Evolutionary conservation across 495 filamentous ascomycete species (phyloP).

Genomic region (Aspergillus baeticus): DNA sequence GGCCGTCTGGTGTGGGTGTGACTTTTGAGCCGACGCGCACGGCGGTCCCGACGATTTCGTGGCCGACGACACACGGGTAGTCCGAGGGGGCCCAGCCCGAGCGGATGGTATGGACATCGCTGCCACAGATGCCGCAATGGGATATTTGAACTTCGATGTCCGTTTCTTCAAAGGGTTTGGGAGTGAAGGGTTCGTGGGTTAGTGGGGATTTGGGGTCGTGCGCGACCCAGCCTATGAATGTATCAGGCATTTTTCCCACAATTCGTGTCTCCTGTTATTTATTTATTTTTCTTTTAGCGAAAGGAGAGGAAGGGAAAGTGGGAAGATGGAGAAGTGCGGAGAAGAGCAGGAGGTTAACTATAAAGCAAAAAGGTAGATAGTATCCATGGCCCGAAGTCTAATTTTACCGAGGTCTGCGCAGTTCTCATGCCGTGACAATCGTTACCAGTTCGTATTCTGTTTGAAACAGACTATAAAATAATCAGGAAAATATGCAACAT

Average conservation of each 20-base stretch:
- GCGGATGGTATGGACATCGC: constrained; percentile 72
- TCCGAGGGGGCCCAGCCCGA: constrained; percentile 69
- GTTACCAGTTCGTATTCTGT: neutral
- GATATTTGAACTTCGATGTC: constrained; percentile 65
- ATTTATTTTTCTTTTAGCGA: too few species aligned
- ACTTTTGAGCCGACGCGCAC: constrained; percentile 43
- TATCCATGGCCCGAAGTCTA: neutral
- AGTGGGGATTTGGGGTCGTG: constrained; percentile 68
- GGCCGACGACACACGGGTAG: constrained; percentile 76
- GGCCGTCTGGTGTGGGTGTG: neutral
- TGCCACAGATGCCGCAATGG: constrained; percentile 84
- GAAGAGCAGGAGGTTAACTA: neutral
- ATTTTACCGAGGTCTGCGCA: constrained; percentile 5
- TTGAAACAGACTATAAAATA: constrained; percentile 6
- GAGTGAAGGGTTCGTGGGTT: constrained; percentile 66
- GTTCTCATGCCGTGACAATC: constrained; percentile 1
- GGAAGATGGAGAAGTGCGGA: neutral
- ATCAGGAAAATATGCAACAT: constrained; percentile 8
- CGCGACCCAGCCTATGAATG: constrained; percentile 83
- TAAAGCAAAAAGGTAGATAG: neutral
- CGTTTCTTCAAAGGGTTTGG: constrained; percentile 74
- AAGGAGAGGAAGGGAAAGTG: neutral
- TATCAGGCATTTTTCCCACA: constrained; percentile 26
- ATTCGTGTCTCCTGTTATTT: too few species aligned
- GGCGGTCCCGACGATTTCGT: constrained; percentile 75